phyloP scores from a whole-genome alignment of 2,329 filamentous ascomycete genomes.

The Penicillium sclerotiorum region DNA sequence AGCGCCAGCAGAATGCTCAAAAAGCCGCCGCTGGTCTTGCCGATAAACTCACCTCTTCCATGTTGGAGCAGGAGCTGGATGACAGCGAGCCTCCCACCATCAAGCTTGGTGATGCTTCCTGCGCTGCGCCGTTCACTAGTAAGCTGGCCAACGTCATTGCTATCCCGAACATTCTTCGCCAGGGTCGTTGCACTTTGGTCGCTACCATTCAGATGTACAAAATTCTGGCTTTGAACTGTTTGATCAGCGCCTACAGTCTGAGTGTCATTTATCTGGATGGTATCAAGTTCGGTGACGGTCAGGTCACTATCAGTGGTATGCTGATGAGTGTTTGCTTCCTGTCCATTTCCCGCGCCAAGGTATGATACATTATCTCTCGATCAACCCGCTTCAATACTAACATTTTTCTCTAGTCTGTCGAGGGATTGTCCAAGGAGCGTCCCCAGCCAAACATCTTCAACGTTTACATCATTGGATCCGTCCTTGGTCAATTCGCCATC shows the following conservation, averaged over 20 bases:
- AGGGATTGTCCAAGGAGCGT: constrained; percentile 92
- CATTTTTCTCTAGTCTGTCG: constrained; percentile 69
- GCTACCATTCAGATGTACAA: constrained; percentile 99
- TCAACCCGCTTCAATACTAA: constrained; percentile 12
- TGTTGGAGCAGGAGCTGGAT: constrained; percentile 88
- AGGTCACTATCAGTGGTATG: constrained; percentile 98
- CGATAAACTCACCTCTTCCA: constrained; percentile 79
- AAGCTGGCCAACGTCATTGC: constrained; percentile 97
- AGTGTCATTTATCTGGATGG: constrained; percentile 96
- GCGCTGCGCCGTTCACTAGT: constrained; percentile 95
- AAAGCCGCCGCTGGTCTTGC: constrained; percentile 77
- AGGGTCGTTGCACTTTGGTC: constrained; percentile 95
- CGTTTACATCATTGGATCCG: constrained; percentile 96
- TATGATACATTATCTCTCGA: constrained; percentile 35
- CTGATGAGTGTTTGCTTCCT: constrained; percentile 99
- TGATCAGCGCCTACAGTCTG: constrained; percentile 96
- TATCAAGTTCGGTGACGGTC: constrained; percentile 98
- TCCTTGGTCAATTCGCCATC: constrained; percentile 94
- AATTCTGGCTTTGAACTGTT: constrained; percentile 94
- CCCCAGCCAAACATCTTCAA: constrained; percentile 99
- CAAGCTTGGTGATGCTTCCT: constrained; percentile 95
- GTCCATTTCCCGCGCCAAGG: constrained; percentile 94
- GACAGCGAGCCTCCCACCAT: constrained; percentile 91
- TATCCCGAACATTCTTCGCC: constrained; percentile 96
- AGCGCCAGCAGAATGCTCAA: constrained; percentile 60